These are phyloP conservation scores for Allium cepa DNA, from an alignment of 106 monocot species.

Conservation along the genomic window DNA sequence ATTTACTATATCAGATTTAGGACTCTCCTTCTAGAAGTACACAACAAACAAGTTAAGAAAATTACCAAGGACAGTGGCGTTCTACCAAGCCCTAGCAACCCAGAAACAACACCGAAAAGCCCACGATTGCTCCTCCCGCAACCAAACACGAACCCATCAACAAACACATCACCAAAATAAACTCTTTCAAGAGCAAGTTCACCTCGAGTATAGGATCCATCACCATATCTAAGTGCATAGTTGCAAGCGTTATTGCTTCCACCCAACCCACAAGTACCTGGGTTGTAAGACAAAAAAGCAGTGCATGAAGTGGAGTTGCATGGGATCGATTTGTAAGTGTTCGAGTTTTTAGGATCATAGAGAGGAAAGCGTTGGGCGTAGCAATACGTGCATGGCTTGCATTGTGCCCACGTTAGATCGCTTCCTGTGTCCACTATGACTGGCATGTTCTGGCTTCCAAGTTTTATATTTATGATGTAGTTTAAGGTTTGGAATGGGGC, in stretches of 20 bases:
- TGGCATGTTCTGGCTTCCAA: slow-evolving; percentile 41
- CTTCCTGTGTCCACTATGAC: slow-evolving; percentile 88
- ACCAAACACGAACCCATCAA: slow-evolving; percentile 9
- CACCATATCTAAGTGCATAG: slow-evolving; percentile 83
- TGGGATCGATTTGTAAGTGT: slow-evolving; percentile 33
- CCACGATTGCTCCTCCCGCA: slow-evolving; percentile 61
- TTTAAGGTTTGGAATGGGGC: slow-evolving; percentile 64
- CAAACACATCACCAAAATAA: slow-evolving; percentile 26
- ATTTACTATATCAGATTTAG: too few relatives aligned
- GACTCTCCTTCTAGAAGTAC: too few relatives aligned
- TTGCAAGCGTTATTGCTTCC: slow-evolving; percentile 28
- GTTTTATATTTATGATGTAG: slow-evolving; percentile 50
- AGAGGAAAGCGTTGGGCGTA: slow-evolving; percentile 68
- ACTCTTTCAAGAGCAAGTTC: slow-evolving; percentile 60
- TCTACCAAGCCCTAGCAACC: slow-evolving; percentile 54
- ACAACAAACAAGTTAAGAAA: too few relatives aligned
- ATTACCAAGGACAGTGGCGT: slow-evolving; percentile 29
- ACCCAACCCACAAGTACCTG: slow-evolving; percentile 31
- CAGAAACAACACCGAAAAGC: slow-evolving; percentile 42
- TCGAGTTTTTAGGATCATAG: slow-evolving; percentile 50
- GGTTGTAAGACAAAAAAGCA: slow-evolving; percentile 24
- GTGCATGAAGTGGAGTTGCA: slow-evolving; percentile 58
- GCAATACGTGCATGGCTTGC: slow-evolving; percentile 77
- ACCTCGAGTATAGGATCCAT: slow-evolving; percentile 83
- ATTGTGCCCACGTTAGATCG: slow-evolving; percentile 84